Evolutionary conservation across 2,329 filamentous ascomycete species (phyloP), one percentile per base, ranked within the genome.

Genomic region (Alternaria consortialis): DNA sequence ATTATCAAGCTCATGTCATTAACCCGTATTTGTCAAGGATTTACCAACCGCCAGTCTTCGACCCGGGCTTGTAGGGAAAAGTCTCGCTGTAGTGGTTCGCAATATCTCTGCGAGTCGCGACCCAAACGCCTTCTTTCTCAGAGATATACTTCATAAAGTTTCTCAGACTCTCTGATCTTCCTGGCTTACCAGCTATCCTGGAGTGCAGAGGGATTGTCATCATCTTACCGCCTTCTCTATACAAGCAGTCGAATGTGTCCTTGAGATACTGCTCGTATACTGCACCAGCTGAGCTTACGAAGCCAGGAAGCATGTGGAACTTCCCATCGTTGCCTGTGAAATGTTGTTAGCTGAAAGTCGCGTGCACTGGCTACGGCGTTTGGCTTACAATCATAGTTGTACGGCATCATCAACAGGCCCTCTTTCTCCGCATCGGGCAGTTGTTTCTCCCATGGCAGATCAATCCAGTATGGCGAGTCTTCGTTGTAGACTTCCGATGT

Each of bases 121-220:
- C 83, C 83, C 84, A 86, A 0, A 86, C 84, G 47, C 84, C 82
- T 56, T 85, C 82, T 70, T 87, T 86, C 52, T 78, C 63, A 5
- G 71, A 72, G 50, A 86, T 84, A 58, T 86, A 85, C 59, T 86
- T 81, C 13, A 86, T 81, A 67, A 86, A 85, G 56, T 84, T 80
- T 70, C 80, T 78, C 50, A 87, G 66, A 3, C 84, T 85, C 40
- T 77, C 80, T 55, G 84, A 83, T 3, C 85, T 76, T 5, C 83
- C 85, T 1, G 84, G 85, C 42, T 83, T 81, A 0, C 85, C 85
- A 43, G 83, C 81, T 57, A 84, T 84, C 11, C 84, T 78, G 60
- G 83, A 85, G 67, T 86, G 84, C 27, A 86, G 70, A 3, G 82
- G 84, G 29, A 87, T 81, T 0, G 84, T 86, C 84, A 87, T 87